phyloP scores from a whole-genome alignment of 2,329 filamentous ascomycete species.

The Apiospora rasikravindrae region DNA sequence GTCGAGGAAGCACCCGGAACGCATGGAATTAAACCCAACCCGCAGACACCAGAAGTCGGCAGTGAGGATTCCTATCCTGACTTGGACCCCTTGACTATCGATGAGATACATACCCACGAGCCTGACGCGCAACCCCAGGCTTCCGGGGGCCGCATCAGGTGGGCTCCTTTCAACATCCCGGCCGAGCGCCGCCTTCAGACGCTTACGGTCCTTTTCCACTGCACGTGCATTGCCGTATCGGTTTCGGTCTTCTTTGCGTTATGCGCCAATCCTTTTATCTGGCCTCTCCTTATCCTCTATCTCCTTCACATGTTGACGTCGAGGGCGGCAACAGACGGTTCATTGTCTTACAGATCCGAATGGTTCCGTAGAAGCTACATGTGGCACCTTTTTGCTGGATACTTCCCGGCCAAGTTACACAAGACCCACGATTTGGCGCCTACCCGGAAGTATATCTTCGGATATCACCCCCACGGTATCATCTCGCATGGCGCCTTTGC shows the following conservation, averaged over 20 bases:
- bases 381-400: constrained; percentile 90
- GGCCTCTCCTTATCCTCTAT: constrained; percentile 80
- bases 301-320: constrained; percentile 84
- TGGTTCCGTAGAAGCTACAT: constrained; percentile 74
- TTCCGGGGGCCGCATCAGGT: constrained; percentile 64
- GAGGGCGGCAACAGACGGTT: constrained; percentile 76
- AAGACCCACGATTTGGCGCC: constrained; percentile 80
- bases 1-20: background rate
- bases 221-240: constrained; percentile 70
- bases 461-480: constrained; percentile 97
- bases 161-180: constrained; percentile 80
- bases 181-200: constrained; percentile 77
- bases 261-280: constrained; percentile 88
- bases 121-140: constrained; percentile 27
- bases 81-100: constrained; percentile 38
- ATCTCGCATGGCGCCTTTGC: constrained; percentile 96
- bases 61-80: constrained; percentile 40
- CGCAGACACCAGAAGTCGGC: constrained; percentile 20
- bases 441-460: constrained; percentile 92
- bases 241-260: constrained; percentile 88
- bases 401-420: constrained; percentile 89
- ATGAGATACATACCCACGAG: constrained; percentile 35
- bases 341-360: constrained; percentile 74
- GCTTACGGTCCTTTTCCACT: constrained; percentile 76
- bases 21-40: background rate